Conservation (phyloP, 23 red algal species). For the Gracilaria gracilis region DNA sequence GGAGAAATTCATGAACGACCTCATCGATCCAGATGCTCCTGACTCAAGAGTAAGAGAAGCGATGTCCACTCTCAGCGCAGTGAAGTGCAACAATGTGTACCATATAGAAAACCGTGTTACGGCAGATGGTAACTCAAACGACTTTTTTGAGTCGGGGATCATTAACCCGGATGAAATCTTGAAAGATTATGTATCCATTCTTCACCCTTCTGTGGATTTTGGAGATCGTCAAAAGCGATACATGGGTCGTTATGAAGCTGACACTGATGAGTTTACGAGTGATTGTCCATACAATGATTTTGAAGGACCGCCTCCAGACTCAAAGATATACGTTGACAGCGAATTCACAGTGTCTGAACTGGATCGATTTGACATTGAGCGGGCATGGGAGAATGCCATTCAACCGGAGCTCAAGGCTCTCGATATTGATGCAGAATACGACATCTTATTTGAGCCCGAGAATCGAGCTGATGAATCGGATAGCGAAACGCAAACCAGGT, state of each 20-base stretch:
- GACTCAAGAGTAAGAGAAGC: neutral
- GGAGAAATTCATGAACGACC: slow-evolving; percentile 20
- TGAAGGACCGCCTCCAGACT: slow-evolving; percentile 23
- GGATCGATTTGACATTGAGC: slow-evolving; percentile 52
- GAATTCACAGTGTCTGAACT: neutral
- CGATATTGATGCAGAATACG: neutral
- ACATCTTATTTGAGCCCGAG: neutral
- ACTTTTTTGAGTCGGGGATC: slow-evolving; percentile 60
- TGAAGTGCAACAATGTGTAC: slow-evolving; percentile 65
- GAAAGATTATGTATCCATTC: slow-evolving; percentile 64
- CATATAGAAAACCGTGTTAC: slow-evolving; percentile 24
- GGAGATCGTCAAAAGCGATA: slow-evolving; percentile 14
- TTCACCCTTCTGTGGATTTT: slow-evolving; percentile 63
- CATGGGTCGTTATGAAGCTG: slow-evolving; percentile 1
- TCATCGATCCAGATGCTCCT: neutral
- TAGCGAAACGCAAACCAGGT: neutral
- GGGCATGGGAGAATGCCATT: neutral
- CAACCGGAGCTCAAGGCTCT: slow-evolving; percentile 2
- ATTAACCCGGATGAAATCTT: slow-evolving; percentile 58
- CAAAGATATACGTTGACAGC: slow-evolving; percentile 22
- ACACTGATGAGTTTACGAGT: neutral
- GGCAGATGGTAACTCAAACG: slow-evolving; percentile 2
- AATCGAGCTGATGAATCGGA: neutral
- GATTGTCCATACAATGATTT: slow-evolving; percentile 51
- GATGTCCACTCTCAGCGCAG: slow-evolving; percentile 15